A percentile compares a stretch with the other conserved stretches of the same genome.
phyloP scores from a whole-genome alignment of 2,329 filamentous ascomycete genomes.

The Trichothecium roseum region DNA sequence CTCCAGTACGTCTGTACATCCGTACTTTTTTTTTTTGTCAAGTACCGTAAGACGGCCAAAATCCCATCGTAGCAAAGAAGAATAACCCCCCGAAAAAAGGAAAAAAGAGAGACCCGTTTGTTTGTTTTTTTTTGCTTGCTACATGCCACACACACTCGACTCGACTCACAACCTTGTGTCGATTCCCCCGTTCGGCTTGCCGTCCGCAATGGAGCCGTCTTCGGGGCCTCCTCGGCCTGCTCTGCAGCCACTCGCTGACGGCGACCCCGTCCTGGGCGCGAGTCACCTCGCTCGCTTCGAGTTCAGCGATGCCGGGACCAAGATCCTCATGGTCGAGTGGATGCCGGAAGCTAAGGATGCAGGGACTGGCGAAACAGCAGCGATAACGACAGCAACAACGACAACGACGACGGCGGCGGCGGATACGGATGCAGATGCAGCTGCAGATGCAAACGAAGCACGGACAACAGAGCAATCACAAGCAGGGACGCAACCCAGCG shows the following conservation, averaged over 20 bases:
- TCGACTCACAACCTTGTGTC: too few relatives aligned
- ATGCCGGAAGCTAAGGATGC: slow-evolving; percentile 27
- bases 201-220: slow-evolving; percentile 4
- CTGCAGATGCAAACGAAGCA: too few relatives aligned
- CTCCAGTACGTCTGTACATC: too few relatives aligned
- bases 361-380: slow-evolving; percentile 7
- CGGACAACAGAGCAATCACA: background rate
- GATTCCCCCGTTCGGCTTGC: too few relatives aligned
- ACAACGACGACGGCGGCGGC: background rate
- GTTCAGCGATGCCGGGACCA: slow-evolving; percentile 79
- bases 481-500: background rate
- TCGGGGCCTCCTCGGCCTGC: slow-evolving; percentile 6
- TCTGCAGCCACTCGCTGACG: background rate
- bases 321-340: slow-evolving; percentile 92
- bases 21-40: background rate
- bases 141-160: too few relatives aligned
- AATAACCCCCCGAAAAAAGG: too few relatives aligned
- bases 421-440: too few relatives aligned
- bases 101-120: too few relatives aligned
- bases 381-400: background rate
- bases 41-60: background rate
- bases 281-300: slow-evolving; percentile 62
- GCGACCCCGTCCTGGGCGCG: slow-evolving; percentile 8
- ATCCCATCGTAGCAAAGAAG: too few relatives aligned
- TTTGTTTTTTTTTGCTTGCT: too few relatives aligned